A percentile compares a stretch with the other conserved stretches of the same genome.
These are phyloP conservation scores for Debaryomycetaceae sp. DNA, from an alignment of 1,139 yeast species.

Conservation along the genomic window DNA sequence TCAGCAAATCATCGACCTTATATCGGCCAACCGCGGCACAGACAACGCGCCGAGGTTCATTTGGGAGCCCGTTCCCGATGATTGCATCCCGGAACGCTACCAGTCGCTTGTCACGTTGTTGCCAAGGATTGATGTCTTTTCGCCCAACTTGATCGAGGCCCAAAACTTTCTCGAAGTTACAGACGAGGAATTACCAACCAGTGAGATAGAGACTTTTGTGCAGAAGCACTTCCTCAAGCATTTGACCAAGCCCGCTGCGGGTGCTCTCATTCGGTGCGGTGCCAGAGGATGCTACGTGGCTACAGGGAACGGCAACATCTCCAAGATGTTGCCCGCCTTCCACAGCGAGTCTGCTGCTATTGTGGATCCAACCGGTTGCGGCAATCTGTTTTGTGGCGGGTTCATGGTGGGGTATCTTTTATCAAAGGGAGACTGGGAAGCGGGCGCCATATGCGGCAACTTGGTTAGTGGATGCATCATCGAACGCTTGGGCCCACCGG, in stretches of 20 bases:
- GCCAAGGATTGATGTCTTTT: constrained; percentile 51
- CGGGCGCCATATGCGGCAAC: constrained; percentile 66
- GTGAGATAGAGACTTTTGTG: constrained; percentile 35
- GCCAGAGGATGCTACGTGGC: constrained; percentile 54
- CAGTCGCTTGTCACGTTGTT: constrained; percentile 37
- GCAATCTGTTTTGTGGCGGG: constrained; percentile 85
- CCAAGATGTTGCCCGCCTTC: constrained; percentile 65
- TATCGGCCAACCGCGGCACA: constrained; percentile 16
- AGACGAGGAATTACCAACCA: constrained; percentile 23
- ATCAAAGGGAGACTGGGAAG: constrained; percentile 43
- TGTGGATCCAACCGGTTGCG: constrained; percentile 92
- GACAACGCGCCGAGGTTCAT: constrained; percentile 40
- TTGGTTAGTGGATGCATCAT: constrained; percentile 76
- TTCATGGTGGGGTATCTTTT: constrained; percentile 58
- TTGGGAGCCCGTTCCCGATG: constrained; percentile 88
- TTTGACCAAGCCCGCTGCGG: constrained; percentile 36
- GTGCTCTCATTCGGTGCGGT: constrained; percentile 69
- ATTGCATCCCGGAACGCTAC: constrained; percentile 52
- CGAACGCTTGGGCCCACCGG: constrained; percentile 74
- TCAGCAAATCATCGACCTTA: constrained; percentile 35
- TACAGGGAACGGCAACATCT: constrained; percentile 12
- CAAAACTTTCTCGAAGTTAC: constrained; percentile 17
- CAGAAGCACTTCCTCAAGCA: constrained; percentile 28
- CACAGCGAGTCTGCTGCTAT: constrained; percentile 52
- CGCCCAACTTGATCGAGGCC: constrained; percentile 86